Evolutionary conservation across 805 yeast species (phyloP).

Genomic region (Wickerhamiella cacticola): DNA sequence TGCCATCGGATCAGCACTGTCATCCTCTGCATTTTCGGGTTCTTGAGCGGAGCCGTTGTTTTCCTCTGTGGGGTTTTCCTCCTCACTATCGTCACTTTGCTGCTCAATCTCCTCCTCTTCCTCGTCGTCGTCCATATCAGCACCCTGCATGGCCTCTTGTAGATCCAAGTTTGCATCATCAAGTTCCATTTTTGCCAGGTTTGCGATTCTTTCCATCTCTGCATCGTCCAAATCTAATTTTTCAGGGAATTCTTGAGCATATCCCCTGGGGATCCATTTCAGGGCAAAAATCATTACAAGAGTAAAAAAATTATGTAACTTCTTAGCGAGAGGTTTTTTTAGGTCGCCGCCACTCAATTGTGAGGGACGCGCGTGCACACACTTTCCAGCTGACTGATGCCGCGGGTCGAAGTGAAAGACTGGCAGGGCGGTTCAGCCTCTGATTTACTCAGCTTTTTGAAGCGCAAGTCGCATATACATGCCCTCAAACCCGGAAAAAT

Average conservation of each 20-base stretch:
- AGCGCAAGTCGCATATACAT: constrained; percentile 50
- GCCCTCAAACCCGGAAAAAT: constrained; percentile 40
- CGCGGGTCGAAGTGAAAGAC: constrained; percentile 52
- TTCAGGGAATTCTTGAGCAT: constrained; percentile 84
- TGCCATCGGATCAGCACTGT: constrained; percentile 22
- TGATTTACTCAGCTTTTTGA: constrained; percentile 57
- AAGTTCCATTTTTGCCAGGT: constrained; percentile 72
- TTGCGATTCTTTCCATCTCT: constrained; percentile 81
- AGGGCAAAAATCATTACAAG: constrained; percentile 56
- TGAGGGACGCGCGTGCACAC: no score
- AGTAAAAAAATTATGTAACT: not conserved
- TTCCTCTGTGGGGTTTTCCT: constrained; percentile 13
- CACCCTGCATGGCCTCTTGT: constrained; percentile 34
- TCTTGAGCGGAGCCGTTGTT: constrained; percentile 27
- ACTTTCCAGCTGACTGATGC: not conserved
- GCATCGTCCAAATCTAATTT: constrained; percentile 79
- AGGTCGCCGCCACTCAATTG: no score
- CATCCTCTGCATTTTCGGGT: constrained; percentile 10
- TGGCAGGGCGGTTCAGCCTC: constrained; percentile 72
- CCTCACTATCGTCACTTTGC: not conserved
- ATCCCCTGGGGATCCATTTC: constrained; percentile 93
- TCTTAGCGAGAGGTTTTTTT: no score
- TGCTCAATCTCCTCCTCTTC: constrained; percentile 14
- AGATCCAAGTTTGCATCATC: constrained; percentile 61
- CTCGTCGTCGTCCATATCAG: constrained; percentile 13